Evolutionary conservation across 176 grass and related monocot genomes (phyloP), one percentile per base, ranked within the genome.

Genomic region (Bromus sterilis): DNA sequence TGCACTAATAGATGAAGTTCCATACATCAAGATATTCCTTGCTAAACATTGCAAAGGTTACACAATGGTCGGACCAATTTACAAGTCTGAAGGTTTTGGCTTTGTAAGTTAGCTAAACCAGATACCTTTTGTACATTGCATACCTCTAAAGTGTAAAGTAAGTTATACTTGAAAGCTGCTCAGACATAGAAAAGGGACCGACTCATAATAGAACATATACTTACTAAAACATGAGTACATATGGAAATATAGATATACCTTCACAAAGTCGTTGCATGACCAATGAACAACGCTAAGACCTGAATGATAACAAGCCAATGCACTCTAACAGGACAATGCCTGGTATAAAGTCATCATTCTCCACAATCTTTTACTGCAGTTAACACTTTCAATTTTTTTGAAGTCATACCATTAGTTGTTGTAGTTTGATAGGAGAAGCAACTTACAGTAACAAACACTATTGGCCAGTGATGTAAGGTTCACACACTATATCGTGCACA

Each of bases 61-160:
- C 55, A 84, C 79, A 0, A 89, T 92, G 83, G 34, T 92, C 51
- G 90, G 79, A 84, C 90, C 86, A 55, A 92, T 92, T 60, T 92
- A 89, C 67, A 89, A 92, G 51, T 84, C 75, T 67, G 62, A 41
- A 70, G 90, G 90, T 4, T 89, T 89, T 44, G 90, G 83, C 69
- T 89, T 92, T 84, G 90, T 92, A 86, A 89, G 86, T 86, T 74
- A 2, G 16, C 62, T 48, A 10, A 11, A 57, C 61, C 31, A 25
- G 4, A 76, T 57, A 37, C 51, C 25, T 56, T 35, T 24, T 32
- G 30, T 4, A 71, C 28, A 6, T 20, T 46, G 26, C 26, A 44
- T 71, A 16, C 14, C 6, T 26, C 24, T 68, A 18, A 32, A 63
- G 60, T 32, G 11, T 70, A 26, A 24, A 71, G 25, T 71, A 75